phyloP scores from a whole-genome alignment of 1,284 basidiomycete genomes.

The Austroboletus niveus region DNA sequence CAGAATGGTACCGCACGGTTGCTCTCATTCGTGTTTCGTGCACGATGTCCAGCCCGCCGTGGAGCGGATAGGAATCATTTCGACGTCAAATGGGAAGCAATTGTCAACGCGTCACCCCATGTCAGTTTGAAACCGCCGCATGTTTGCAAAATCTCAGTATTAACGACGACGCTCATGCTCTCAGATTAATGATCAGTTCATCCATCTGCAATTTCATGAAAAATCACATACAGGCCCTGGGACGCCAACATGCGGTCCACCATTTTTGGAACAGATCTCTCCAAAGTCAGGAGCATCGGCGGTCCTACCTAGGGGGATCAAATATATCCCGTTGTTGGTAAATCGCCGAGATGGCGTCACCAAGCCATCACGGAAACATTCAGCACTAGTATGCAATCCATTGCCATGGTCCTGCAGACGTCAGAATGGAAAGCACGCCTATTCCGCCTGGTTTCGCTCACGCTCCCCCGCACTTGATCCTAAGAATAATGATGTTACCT shows the following conservation, averaged over 20 bases:
- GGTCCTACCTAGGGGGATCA: constrained; percentile 16
- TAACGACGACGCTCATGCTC: neutral
- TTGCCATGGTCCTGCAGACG: constrained; percentile 25
- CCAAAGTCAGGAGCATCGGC: constrained; percentile 11
- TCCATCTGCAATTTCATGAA: neutral
- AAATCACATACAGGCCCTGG: constrained; percentile 1
- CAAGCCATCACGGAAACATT: constrained; percentile 11
- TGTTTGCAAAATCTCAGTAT: constrained; percentile 4
- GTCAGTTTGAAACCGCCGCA: constrained; percentile 18
- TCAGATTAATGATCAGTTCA: neutral
- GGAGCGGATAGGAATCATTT: constrained; percentile 11
- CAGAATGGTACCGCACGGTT: constrained; percentile 5
- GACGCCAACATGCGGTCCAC: constrained; percentile 1
- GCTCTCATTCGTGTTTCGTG: constrained; percentile 23
- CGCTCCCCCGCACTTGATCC: constrained; percentile 15
- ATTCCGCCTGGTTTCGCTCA: constrained; percentile 28
- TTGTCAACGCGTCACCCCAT: constrained; percentile 3
- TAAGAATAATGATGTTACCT: constrained; percentile 16
- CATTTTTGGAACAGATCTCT: constrained; percentile 16
- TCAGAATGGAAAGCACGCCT: constrained; percentile 33
- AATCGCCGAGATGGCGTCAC: constrained; percentile 28
- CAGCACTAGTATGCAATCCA: constrained; percentile 14
- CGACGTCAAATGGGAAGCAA: constrained; percentile 8
- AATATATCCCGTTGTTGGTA: constrained; percentile 12
- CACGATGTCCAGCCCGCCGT: constrained; percentile 21